Evolutionary conservation across 176 grass and related monocot species (phyloP), one percentile per base, ranked within the genome.

Genomic region (Guadua angustifolia): DNA sequence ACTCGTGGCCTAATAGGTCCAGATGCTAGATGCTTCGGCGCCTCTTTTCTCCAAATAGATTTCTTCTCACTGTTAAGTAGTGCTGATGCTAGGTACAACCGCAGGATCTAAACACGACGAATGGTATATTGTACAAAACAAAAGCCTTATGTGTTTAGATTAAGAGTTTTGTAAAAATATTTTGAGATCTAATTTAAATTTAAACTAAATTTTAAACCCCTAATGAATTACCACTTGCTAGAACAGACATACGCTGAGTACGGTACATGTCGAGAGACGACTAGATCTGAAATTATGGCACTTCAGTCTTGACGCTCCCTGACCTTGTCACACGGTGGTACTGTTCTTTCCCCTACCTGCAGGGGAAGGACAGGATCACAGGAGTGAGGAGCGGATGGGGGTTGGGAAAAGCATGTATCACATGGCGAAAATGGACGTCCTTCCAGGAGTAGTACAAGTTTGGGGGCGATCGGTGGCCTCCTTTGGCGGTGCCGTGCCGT

Each of bases 381-480:
- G n/a, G 75, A 64, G 64, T 4, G 17, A 12, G 50, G 15, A 16
- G 25, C 51, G 59, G 21, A 46, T 11, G 19, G 25, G 25, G 26
- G n/a, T 5, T 5, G 12, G 42, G 60, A 33, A 49, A 44, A n/a
- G 83, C 88, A 18, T 89, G 83, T 17, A 78, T 82, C 88, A 86
- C 88, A 82, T 89, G 88, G 71, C 24, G 16, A 24, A 81, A 86
- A 40, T 44, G 64, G 64, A 39, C 17, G 16, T 18, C 6, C 5
- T 18, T 52, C 5, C 53, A 9, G 40, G 56, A 11, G 64, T 32
- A 8, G 52, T 53, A 8, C 51, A 5, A 1, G 38, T 9, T 15
- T 1, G 29, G 16, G 26, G 78, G 40, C 25, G 55, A 83, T 49
- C 2, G 75, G 81, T 73, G 29, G 69, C 32, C 17, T 57, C 7